These are phyloP conservation scores for Pyrenophora graminea DNA, from an alignment of 2,329 filamentous ascomycete species.

Conservation along the genomic window DNA sequence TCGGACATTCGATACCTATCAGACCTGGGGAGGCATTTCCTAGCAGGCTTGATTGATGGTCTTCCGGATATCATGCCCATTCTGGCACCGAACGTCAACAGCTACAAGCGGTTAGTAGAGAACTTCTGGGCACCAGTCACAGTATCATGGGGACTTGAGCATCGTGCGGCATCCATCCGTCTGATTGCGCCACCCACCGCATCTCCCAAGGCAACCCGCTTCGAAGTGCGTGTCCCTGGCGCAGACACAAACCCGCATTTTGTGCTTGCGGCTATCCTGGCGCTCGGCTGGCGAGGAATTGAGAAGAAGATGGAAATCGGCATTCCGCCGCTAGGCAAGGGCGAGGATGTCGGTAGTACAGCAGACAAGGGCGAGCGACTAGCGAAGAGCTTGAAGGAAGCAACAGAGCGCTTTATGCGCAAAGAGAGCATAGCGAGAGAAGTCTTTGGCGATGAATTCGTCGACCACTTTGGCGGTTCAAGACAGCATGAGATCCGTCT, in stretches of 20 bases:
- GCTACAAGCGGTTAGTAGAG: constrained; percentile 96
- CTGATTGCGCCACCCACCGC: constrained; percentile 86
- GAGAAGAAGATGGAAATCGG: constrained; percentile 88
- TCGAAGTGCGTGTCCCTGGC: constrained; percentile 92
- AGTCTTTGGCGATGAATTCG: constrained; percentile 92
- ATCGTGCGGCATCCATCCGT: constrained; percentile 87
- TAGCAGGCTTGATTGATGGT: constrained; percentile 86
- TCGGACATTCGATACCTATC: constrained; percentile 74
- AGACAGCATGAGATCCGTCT: constrained; percentile 86
- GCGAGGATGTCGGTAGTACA: constrained; percentile 75
- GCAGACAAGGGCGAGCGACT: constrained; percentile 75
- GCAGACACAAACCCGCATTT: constrained; percentile 90
- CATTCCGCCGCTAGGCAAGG: constrained; percentile 81
- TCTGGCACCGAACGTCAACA: constrained; percentile 92
- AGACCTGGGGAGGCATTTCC: constrained; percentile 87
- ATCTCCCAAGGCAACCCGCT: constrained; percentile 82
- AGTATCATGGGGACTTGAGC: constrained; percentile 94
- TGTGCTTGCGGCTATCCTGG: constrained; percentile 84
- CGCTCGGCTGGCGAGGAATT: constrained; percentile 85
- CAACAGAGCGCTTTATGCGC: constrained; percentile 75
- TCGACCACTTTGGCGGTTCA: constrained; percentile 92
- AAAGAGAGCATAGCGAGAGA: constrained; percentile 87
- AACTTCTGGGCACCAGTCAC: constrained; percentile 99
- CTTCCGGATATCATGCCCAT: constrained; percentile 95
- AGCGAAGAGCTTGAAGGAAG: constrained; percentile 84